Base-by-base conservation (phyloP, 768 basidiomycete species). In the Cystobasidium ongulense region DNA sequence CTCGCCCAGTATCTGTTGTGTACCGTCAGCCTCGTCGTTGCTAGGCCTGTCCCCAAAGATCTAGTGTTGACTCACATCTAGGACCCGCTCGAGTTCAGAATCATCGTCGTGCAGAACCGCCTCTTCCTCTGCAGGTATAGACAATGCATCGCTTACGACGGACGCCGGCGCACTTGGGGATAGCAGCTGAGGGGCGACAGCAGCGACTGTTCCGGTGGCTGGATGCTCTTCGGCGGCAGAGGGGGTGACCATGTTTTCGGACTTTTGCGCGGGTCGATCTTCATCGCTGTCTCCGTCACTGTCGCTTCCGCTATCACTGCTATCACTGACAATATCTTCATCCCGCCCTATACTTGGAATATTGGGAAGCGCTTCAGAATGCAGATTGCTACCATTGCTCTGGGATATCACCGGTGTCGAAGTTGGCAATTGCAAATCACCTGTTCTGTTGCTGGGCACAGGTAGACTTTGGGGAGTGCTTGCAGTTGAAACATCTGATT, bases 91-190 rank as follows among this genome's bases (percentile, higher is more conserved):
- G 53, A 99, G 84, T 82, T 99, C 95, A 29, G 80, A 79, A 80
- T 98, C 95, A 75, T 94, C 87, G 74, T 92, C 90, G 82, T 89
- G 93, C 63, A 98, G 81, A 36, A 97, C 80, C 0, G 92, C 90
- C 79, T 89, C 91, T 72, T 85, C 72, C 39, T 76, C 66, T 1
- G 67, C 85, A 21, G 83, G 82, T 29, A 79, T 79, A 76, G 86
- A 86, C 72, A 86, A 85, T 15, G 68, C 68, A 1, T 53, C 67
- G 1, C 52, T 67, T 1, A 65, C 72, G n/a, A n/a, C n/a, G 3
- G 46, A 4, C 18, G 5, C 4, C 23, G 57, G 23, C 25, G 25
- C 18, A 61, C 57, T 29, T 31, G 57, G 57, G n/a, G n/a, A n/a
- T n/a, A n/a, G n/a, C n/a, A n/a, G n/a, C n/a, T n/a, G n/a, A n/a